A percentile compares a stretch with the other conserved stretches of the same genome.
Conservation (phyloP, 306 rosid genomes). For the Vicia sativa region DNA sequence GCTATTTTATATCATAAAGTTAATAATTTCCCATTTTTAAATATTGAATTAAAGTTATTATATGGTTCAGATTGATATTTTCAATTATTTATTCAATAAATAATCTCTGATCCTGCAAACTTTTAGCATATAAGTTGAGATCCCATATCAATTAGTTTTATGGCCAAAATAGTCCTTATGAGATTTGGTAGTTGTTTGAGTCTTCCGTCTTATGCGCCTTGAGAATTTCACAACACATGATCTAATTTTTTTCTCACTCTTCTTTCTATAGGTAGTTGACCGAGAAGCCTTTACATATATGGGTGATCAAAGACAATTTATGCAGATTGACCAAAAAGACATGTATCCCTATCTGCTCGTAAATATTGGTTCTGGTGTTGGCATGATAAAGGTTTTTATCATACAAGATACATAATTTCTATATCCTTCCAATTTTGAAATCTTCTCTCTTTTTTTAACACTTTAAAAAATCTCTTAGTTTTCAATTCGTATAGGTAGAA, state of each 20-base stretch:
- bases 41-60: constrained; percentile 8
- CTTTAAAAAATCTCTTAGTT: constrained; percentile 28
- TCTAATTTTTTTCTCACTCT: constrained; percentile 34
- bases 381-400: constrained; percentile 85
- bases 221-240: constrained; percentile 18
- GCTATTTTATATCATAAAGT: constrained; percentile 8
- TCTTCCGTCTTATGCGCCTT: constrained; percentile 27
- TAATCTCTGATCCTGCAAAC: background rate
- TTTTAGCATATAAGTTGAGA: background rate
- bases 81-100: constrained; percentile 23
- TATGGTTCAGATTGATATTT: constrained; percentile 20
- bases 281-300: constrained; percentile 81
- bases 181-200: constrained; percentile 19
- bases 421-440: constrained; percentile 37
- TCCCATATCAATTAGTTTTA: background rate
- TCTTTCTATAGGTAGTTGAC: constrained; percentile 67
- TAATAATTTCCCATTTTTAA: constrained; percentile 28
- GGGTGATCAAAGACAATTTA: constrained; percentile 73
- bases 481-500: constrained; percentile 65
- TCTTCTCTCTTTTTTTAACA: constrained; percentile 12
- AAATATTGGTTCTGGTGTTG: constrained; percentile 95
- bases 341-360: constrained; percentile 92
- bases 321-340: constrained; percentile 76
- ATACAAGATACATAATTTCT: constrained; percentile 31
- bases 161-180: background rate